These are phyloP conservation scores for Aureobasidium sp. DNA, from an alignment of 2,329 filamentous ascomycete species.

Conservation along the genomic window DNA sequence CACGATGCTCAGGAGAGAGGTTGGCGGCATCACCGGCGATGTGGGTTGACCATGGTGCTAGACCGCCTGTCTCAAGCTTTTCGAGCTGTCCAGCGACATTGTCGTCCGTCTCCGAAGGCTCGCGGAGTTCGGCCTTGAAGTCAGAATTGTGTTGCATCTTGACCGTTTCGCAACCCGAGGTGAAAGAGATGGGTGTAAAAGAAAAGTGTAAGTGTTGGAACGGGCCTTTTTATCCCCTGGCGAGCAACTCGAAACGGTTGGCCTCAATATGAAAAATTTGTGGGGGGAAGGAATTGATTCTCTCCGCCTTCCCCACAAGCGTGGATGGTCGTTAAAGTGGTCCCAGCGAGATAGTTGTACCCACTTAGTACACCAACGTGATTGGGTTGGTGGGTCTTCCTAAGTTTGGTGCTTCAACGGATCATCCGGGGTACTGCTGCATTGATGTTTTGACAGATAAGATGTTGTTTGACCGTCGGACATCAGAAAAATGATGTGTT, in stretches of 20 bases:
- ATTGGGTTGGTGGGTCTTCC: background rate
- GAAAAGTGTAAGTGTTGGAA: background rate
- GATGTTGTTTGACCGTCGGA: background rate
- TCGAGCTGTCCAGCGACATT: background rate
- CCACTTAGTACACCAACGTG: background rate
- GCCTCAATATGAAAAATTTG: conserved; percentile 9
- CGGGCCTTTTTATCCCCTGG: background rate
- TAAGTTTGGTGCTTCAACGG: background rate
- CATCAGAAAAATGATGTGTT: background rate
- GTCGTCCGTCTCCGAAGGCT: background rate
- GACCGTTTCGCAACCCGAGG: background rate
- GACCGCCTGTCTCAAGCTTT: conserved; percentile 1
- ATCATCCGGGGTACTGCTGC: conserved; percentile 2
- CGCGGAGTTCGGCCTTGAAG: background rate
- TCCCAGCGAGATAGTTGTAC: background rate
- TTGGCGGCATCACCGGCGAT: conserved; percentile 20
- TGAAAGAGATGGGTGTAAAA: background rate
- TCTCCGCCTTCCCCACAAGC: conserved; percentile 7
- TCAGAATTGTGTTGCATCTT: background rate
- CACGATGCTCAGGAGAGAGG: conserved; percentile 36
- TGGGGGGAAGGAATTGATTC: conserved; percentile 6
- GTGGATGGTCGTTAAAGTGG: background rate
- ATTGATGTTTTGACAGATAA: background rate
- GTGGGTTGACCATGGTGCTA: conserved; percentile 3
- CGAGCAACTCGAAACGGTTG: conserved; percentile 11